Evolutionary conservation across 2,329 filamentous ascomycete species (phyloP), one percentile per base, ranked within the genome.

Genomic region (Tolypocladium ovalisporum): DNA sequence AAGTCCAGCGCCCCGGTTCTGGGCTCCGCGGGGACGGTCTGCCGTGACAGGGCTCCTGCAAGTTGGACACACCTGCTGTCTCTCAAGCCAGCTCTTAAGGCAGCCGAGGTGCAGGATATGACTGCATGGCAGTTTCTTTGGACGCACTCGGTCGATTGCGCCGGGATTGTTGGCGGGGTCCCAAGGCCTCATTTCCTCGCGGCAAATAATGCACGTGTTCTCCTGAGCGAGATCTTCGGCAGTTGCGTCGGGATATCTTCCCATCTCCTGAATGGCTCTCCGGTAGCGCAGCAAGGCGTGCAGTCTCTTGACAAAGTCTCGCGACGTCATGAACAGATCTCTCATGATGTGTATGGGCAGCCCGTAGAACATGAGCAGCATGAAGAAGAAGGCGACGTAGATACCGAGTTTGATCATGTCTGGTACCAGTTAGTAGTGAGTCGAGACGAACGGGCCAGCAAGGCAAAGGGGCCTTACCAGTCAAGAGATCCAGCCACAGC

Each of bases 121-220:
- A 5, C 93, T 92, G 71, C 94, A 99, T 0, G 94, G 94, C 12
- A 99, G 81, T 73, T 96, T 97, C 77, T 99, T 99, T 8, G 94
- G 90, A 24, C 94, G 83, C 57, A 89, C 82, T 56, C 93, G 83
- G 67, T 97, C 91, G 58, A 95, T 86, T 57, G 88, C 79, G n/a
- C 83, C 86, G 79, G 63, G 83, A 75, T 69, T 83, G 74, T 73
- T 70, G 6, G 62, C 68, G 0, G 78, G 74, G 58, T 82, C 73
- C 89, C 90, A 96, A 1, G 87, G 85, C 37, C 84, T 83, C 94
- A 99, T 99, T 62, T 95, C 90, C 70, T 99, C 94, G 60, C 94
- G 85, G 71, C 94, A 99, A 57, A 99, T 96, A 64, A 99, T 99
- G 71, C 94, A 99, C 3, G 94, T 95, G 66, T 95, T 90, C 69